Base-by-base conservation (phyloP, 805 yeast genomes). In the Nakazawaea wyomingensis region DNA sequence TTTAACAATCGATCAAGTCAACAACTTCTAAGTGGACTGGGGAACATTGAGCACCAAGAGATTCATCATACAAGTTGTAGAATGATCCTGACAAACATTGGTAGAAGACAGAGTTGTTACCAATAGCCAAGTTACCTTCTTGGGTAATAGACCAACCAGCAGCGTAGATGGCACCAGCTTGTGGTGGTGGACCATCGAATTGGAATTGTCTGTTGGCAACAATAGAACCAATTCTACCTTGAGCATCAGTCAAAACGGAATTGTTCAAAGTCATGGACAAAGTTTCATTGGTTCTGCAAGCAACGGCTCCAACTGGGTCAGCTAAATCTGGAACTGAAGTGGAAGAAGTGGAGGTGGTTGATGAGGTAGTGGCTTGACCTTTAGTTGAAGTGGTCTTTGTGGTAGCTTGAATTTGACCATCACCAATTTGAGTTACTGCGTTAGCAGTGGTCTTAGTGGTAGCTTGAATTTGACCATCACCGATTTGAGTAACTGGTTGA, bases 111-210 rank as follows among this genome's bases (percentile, higher is more conserved):
- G 70, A 65, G 41, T 54, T 55, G 60, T 65, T 59, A 59, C 80
- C 80, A 51, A 75, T 60, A 35, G 78, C 78, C 53, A 74, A 72
- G 57, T 62, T 59, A 35, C 67, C 72, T 29, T 65, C 72, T 35
- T 59, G 55, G 40, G 70, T 60, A 48, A 71, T 62, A 34, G 75
- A 64, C 76, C 76, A 71, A 46, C 76, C 76, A 38, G 70, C 74
- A 52, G 77, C 77, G 50, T 70, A 67, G 46, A 69, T 68, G 39
- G 76, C 68, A 62, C 76, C 76, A 45, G 76, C 81, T 64, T 76
- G 82, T 47, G 81, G 81, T 61, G 80, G 80, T 39, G 80, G 80
- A 56, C 81, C 81, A 56, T 76, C 82, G 52, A 76, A 76, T 65
- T 76, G 82, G 74, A 76, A 76, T 64, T 76, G 82, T 65, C 76